Percentiles rank a stretch among this genome's conserved stretches.
Evolutionary conservation across 768 basidiomycete species (phyloP).

Genomic region (Mycena rosella): DNA sequence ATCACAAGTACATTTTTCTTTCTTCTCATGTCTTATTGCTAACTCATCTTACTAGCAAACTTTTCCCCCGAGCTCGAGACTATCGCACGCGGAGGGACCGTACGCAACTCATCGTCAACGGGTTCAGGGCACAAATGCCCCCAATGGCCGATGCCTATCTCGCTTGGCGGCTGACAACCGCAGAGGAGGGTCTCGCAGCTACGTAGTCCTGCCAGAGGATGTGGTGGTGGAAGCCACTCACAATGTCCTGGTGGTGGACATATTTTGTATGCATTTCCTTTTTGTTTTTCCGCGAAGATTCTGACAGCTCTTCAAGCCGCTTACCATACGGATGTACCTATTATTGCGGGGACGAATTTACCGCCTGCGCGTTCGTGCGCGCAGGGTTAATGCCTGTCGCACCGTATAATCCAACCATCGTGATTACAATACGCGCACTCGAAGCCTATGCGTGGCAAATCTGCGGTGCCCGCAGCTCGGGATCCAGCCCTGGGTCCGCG

Average conservation of each 20-base stretch:
- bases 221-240: neutral
- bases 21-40: neutral
- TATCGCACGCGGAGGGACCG: too few relatives aligned
- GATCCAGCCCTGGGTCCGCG: neutral
- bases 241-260: neutral
- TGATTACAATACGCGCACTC: neutral
- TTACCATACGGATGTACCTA: neutral
- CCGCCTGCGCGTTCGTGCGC: neutral
- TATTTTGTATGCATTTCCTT: neutral
- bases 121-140: neutral
- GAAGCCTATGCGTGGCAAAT: neutral
- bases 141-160: neutral
- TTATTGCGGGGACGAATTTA: neutral
- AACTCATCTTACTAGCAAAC: too few relatives aligned
- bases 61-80: too few relatives aligned
- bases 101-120: neutral
- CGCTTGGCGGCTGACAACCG: neutral
- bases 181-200: neutral
- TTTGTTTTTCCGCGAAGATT: neutral
- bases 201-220: neutral
- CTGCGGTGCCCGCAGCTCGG: neutral
- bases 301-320: neutral
- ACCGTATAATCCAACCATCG: neutral
- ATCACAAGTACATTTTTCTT: neutral
- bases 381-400: neutral